These are phyloP conservation scores for Globomyces pollinis-pini DNA, from an alignment of 192 early-diverging fungal species.

Conservation along the genomic window DNA sequence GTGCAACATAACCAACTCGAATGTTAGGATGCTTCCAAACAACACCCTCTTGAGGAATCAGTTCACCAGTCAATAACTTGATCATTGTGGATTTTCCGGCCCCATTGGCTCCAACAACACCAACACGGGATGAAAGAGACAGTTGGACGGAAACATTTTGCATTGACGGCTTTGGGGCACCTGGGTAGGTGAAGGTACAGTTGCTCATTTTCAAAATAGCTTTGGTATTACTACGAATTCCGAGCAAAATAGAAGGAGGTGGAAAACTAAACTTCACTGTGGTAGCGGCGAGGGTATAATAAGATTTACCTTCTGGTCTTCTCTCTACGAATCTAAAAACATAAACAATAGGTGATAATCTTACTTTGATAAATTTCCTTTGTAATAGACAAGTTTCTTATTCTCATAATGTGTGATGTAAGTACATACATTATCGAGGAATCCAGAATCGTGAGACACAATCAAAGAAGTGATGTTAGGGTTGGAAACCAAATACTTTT, in stretches of 20 bases:
- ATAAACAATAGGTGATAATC: neutral
- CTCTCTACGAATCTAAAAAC: conserved; percentile 50
- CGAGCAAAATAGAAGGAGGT: conserved; percentile 63
- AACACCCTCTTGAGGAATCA: conserved; percentile 50
- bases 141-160: conserved; percentile 53
- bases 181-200: conserved; percentile 65
- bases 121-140: conserved; percentile 70
- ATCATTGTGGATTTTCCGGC: conserved; percentile 25
- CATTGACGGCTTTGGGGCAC: conserved; percentile 50
- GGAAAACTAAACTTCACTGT: conserved; percentile 68
- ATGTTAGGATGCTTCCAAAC: conserved; percentile 65
- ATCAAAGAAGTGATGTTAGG: conserved; percentile 64
- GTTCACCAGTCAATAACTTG: conserved; percentile 64
- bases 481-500: conserved; percentile 60
- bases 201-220: conserved; percentile 72
- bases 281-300: conserved; percentile 66
- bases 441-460: conserved; percentile 75
- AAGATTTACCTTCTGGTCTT: conserved; percentile 66
- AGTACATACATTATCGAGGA: conserved; percentile 71
- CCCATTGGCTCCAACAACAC: conserved; percentile 66
- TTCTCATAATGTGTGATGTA: conserved; percentile 72
- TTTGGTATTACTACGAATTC: conserved; percentile 66
- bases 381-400: conserved; percentile 69
- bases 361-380: conserved; percentile 63
- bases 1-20: conserved; percentile 66